Percentiles rank a stretch among this genome's conserved stretches.
These are phyloP conservation scores for Meyerozyma athensensis DNA, from an alignment of 1,139 yeast genomes.

Conservation along the genomic window DNA sequence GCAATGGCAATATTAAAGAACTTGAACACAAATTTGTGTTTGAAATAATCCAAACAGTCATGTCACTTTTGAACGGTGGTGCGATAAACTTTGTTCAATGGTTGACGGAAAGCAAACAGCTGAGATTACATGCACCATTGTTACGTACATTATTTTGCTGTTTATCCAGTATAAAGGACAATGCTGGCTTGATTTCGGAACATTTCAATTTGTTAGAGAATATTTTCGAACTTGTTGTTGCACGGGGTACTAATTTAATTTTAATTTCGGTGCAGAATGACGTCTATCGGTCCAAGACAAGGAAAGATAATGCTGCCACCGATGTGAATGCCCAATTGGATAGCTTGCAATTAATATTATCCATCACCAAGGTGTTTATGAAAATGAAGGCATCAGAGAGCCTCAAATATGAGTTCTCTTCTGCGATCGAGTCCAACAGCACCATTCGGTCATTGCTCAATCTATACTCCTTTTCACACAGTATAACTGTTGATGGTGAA, in stretches of 20 bases:
- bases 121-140: constrained; percentile 46
- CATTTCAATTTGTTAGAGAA: constrained; percentile 49
- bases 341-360: constrained; percentile 60
- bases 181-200: constrained; percentile 39
- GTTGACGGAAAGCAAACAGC: constrained; percentile 33
- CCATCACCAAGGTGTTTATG: constrained; percentile 57
- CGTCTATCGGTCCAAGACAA: constrained; percentile 35
- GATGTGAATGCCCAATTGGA: constrained; percentile 47
- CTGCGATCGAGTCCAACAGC: constrained; percentile 52
- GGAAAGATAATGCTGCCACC: constrained; percentile 25
- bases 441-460: constrained; percentile 60
- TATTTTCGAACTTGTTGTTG: constrained; percentile 54
- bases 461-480: constrained; percentile 65
- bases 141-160: constrained; percentile 53
- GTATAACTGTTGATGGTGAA: constrained; percentile 57
- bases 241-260: constrained; percentile 52
- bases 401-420: constrained; percentile 49
- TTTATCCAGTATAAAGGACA: constrained; percentile 39
- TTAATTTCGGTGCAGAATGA: constrained; percentile 57
- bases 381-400: constrained; percentile 46
- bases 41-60: constrained; percentile 35
- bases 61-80: constrained; percentile 41
- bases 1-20: constrained; percentile 21
- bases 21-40: constrained; percentile 26
- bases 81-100: constrained; percentile 43